Percentiles rank a stretch among this genome's conserved stretches.
Conservation (phyloP, 179 eudicot species). For the Sideroxylon spinosum region DNA sequence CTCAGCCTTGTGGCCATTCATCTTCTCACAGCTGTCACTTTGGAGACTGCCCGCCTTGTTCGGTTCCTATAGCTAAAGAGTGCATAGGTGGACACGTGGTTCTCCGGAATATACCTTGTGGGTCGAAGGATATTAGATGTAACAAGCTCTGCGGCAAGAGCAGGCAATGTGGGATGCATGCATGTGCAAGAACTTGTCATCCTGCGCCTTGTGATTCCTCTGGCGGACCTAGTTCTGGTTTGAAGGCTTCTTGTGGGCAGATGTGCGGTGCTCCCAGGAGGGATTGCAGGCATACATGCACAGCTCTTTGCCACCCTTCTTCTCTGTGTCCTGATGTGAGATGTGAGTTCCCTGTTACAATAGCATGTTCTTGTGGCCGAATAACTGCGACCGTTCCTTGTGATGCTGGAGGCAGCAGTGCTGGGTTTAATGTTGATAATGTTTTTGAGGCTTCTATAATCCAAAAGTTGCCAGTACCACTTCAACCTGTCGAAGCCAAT, state of each 20-base stretch:
- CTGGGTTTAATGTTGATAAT: conserved; percentile 41
- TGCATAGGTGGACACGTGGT: conserved; percentile 91
- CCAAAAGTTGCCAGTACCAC: conserved; percentile 74
- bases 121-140: conserved; percentile 86
- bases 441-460: conserved; percentile 65
- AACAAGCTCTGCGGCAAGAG: conserved; percentile 81
- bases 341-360: conserved; percentile 73
- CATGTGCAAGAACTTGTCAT: conserved; percentile 87
- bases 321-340: conserved; percentile 70
- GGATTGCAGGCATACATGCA: conserved; percentile 88
- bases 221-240: conserved; percentile 30
- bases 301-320: conserved; percentile 74
- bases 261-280: conserved; percentile 92
- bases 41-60: conserved; percentile 93
- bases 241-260: conserved; percentile 73
- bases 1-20: conserved; percentile 91
- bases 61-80: conserved; percentile 81
- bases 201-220: conserved; percentile 72
- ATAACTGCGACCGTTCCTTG: conserved; percentile 72
- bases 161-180: conserved; percentile 84
- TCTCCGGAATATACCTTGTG: conserved; percentile 88
- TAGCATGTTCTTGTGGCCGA: conserved; percentile 84
- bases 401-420: conserved; percentile 69
- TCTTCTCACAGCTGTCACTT: conserved; percentile 92
- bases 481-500: conserved; percentile 69